Evolutionary conservation across 805 yeast genomes (phyloP).

Genomic region (Wickerhamiella brachini): DNA sequence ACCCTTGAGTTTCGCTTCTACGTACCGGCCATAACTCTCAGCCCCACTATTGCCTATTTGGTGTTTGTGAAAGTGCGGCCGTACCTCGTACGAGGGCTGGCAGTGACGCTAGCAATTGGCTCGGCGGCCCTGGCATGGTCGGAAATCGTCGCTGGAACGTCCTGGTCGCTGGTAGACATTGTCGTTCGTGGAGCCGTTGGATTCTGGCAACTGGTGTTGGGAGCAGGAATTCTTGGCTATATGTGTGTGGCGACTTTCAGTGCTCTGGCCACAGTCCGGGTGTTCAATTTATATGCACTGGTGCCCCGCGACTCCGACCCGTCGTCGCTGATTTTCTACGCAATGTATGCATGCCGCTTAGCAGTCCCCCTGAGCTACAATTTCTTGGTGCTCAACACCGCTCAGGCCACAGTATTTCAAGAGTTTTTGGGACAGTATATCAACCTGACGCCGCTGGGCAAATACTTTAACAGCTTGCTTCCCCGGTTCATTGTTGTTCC

Average conservation of each 20-base stretch:
- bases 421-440: slow-evolving; percentile 63
- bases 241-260: slow-evolving; percentile 57
- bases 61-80: slow-evolving; percentile 37
- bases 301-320: slow-evolving; percentile 61
- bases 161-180: slow-evolving; percentile 44
- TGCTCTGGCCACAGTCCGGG: slow-evolving; percentile 50
- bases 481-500: slow-evolving; percentile 69
- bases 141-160: slow-evolving; percentile 60
- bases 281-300: slow-evolving; percentile 66
- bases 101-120: slow-evolving; percentile 30
- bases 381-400: slow-evolving; percentile 51
- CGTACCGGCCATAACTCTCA: slow-evolving; percentile 10
- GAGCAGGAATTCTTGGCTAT: slow-evolving; percentile 39
- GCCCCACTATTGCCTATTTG: slow-evolving; percentile 32
- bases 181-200: slow-evolving; percentile 28
- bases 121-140: slow-evolving; percentile 54
- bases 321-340: slow-evolving; percentile 60
- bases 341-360: slow-evolving; percentile 66
- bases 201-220: slow-evolving; percentile 28
- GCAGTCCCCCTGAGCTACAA: slow-evolving; percentile 75
- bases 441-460: slow-evolving; percentile 61
- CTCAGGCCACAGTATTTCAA: slow-evolving; percentile 45
- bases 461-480: slow-evolving; percentile 55
- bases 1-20: slow-evolving; percentile 17
- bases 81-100: slow-evolving; percentile 28